A percentile compares a stretch with the other conserved stretches of the same genome.
Evolutionary conservation across 345 rosid genomes (phyloP).

Genomic region (Aquilaria malaccensis): DNA sequence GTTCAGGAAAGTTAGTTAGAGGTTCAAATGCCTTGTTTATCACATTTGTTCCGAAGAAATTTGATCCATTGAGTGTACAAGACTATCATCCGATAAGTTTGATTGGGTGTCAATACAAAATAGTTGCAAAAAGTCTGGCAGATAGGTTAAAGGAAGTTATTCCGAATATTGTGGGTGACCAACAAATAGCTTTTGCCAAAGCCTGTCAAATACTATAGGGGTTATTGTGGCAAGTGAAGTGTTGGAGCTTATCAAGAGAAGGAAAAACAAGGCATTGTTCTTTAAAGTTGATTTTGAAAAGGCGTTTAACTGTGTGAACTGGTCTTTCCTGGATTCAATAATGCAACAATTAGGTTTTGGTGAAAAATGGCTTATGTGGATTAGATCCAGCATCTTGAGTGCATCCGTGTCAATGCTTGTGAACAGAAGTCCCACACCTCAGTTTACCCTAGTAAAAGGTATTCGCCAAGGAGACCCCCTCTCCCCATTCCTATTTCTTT

Average conservation of each 20-base stretch:
- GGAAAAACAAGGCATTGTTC: background rate
- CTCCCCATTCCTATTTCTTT: background rate
- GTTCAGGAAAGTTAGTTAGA: background rate
- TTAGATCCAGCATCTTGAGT: background rate
- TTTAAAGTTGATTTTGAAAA: background rate
- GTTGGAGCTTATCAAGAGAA: background rate
- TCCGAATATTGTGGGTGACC: background rate
- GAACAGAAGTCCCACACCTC: background rate
- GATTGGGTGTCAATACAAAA: background rate
- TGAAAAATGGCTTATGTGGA: background rate
- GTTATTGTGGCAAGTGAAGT: background rate
- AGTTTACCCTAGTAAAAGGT: background rate
- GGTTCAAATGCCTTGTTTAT: background rate
- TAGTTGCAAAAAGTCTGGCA: background rate
- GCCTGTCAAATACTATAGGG: background rate
- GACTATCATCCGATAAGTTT: background rate
- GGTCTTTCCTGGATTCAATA: background rate
- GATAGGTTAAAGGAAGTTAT: background rate
- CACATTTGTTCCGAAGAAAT: background rate
- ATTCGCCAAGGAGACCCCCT: background rate
- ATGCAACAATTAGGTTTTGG: background rate
- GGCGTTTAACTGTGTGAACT: background rate
- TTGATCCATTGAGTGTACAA: background rate
- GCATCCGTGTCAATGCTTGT: background rate
- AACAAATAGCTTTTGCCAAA: background rate